Evolutionary conservation across 177 flowering plant species (phyloP).

Genomic region (Vitis hybrid): DNA sequence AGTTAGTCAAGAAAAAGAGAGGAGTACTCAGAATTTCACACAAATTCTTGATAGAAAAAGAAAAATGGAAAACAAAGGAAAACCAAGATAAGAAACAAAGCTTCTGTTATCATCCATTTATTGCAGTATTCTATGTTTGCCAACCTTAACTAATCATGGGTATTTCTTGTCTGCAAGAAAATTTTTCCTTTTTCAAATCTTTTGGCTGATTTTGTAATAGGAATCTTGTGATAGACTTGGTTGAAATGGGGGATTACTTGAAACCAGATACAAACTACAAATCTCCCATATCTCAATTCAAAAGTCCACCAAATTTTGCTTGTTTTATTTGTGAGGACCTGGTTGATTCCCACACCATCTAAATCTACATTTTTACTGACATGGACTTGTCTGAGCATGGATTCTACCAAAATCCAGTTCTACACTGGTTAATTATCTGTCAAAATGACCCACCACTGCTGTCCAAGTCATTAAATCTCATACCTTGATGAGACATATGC

Average conservation of each 20-base stretch:
- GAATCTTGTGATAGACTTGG: slow-evolving; percentile 17
- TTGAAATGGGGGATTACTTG: slow-evolving; percentile 11
- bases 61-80: not conserved
- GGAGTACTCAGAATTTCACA: not conserved
- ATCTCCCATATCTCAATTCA: not conserved
- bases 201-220: slow-evolving; percentile 10
- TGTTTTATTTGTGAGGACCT: slow-evolving; percentile 1
- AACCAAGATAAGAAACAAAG: not conserved
- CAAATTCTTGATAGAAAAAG: not conserved
- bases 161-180: slow-evolving; percentile 9
- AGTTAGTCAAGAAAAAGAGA: not conserved
- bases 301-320: not conserved
- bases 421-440: slow-evolving; percentile 16
- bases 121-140: slow-evolving; percentile 17
- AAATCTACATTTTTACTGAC: too few species aligned
- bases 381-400: too few species aligned
- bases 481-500: slow-evolving; percentile 33
- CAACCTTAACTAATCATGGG: slow-evolving; percentile 9
- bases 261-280: slow-evolving; percentile 7
- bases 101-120: slow-evolving; percentile 16
- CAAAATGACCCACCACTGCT: slow-evolving; percentile 14
- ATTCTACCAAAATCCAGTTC: too few species aligned
- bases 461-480: slow-evolving; percentile 26
- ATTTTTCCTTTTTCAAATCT: slow-evolving; percentile 10
- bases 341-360: not conserved